Base-by-base conservation (phyloP, 306 rosid genomes). In the Benincasa hispida region DNA sequence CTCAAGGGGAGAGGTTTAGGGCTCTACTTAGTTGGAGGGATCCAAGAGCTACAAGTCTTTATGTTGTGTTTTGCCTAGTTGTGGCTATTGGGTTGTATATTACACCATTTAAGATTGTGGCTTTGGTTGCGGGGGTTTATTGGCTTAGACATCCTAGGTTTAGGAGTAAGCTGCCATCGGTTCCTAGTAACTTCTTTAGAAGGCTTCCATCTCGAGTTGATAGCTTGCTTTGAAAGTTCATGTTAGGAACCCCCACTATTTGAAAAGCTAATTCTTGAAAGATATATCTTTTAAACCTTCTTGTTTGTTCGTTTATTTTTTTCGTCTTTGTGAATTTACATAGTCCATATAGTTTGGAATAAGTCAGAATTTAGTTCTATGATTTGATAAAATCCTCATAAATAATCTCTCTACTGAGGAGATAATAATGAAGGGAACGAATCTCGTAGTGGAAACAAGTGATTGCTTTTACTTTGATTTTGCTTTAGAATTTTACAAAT, bases 101-200 rank as follows among this genome's bases (percentile, higher is more conserved):
- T 32, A 87, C 88, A 5, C 92, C 92, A 4, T 88, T 85, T 59
- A 87, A 82, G 87, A 72, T 92, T 15, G 73, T 90, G 58, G 88
- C 92, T 73, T 76, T 87, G 21, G 57, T 81, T 76, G 86, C 85
- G 0, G 97, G 96, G 5, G 18, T 90, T 14, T 79, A 76, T 72
- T 90, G 92, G 92, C 87, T 92, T 1, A 80, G 93, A 27, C 97
- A 92, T 15, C 93, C 97, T 0, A 87, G 63, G 80, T 92, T 92
- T 53, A 74, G 93, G 18, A 88, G 96, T 77, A 92, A 92, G 87
- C 56, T 92, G 59, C 97, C 96, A n/a, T 82, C 93, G 0, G 85
- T 77, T 18, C 93, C 90, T 8, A 86, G 81, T 72, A 90, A 92
- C 76, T 92, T 92, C 85, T 92, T 92, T 85, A 83, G 87, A 82